Percentiles rank a stretch among this genome's conserved stretches.
Evolutionary conservation across 129 eudicot species (phyloP).

Genomic region (Oenanthe sinensis): DNA sequence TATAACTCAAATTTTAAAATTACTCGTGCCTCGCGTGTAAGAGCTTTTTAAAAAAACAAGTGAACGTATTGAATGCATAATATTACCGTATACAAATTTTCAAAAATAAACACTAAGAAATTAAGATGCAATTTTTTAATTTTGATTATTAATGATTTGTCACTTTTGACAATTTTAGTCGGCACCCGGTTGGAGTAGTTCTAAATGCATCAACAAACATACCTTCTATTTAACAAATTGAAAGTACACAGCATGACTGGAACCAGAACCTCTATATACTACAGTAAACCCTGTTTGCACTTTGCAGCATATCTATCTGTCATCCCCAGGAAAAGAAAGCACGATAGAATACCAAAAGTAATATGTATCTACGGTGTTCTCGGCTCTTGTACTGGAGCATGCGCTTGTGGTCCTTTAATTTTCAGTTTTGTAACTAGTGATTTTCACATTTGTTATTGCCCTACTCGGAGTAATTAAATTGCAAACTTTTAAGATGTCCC

Average conservation of each 20-base stretch:
- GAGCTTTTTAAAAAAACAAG: no score
- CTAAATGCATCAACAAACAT: background rate
- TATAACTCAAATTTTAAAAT: no score
- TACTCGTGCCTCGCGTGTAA: no score
- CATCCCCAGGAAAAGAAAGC: background rate
- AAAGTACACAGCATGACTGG: background rate
- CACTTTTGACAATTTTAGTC: no score
- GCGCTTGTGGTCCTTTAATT: background rate
- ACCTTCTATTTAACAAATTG: background rate
- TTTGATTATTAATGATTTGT: no score
- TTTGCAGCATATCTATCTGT: background rate
- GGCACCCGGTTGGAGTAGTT: no score
- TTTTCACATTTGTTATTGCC: background rate
- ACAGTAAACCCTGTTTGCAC: background rate
- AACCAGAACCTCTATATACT: background rate
- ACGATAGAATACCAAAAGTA: background rate
- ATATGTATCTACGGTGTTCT: background rate
- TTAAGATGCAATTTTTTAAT: no score
- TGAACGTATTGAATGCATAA: no score
- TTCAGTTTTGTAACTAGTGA: background rate
- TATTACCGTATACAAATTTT: no score
- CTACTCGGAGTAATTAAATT: slow-evolving; percentile 2
- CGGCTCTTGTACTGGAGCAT: slow-evolving; percentile 4
- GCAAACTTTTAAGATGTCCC: background rate
- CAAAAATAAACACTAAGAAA: no score